Evolutionary conservation across 768 basidiomycete species (phyloP).

Genomic region (Leccinum variicolor): DNA sequence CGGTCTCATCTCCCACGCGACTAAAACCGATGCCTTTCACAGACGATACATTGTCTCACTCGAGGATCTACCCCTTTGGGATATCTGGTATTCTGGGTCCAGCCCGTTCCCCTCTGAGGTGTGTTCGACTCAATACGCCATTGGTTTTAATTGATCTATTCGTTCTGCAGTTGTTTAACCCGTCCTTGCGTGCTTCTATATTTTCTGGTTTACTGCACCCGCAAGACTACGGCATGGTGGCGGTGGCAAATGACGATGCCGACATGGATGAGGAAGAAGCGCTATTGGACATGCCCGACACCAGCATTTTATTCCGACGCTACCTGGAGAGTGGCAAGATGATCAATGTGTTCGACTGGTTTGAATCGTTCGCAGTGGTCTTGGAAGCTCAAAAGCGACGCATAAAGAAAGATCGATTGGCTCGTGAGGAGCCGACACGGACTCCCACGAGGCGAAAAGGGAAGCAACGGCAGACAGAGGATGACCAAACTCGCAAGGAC

Average conservation of each 20-base stretch:
- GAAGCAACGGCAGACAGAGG: constrained; percentile 24
- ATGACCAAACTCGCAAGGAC: constrained; percentile 11
- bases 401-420: background rate
- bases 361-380: constrained; percentile 66
- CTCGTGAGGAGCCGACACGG: background rate
- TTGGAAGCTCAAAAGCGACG: constrained; percentile 53
- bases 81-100: constrained; percentile 69
- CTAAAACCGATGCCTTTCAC: constrained; percentile 3
- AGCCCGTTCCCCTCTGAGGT: constrained; percentile 70
- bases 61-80: constrained; percentile 56
- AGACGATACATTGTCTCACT: constrained; percentile 45
- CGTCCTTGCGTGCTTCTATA: constrained; percentile 59
- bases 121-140: constrained; percentile 7
- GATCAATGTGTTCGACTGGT: constrained; percentile 91
- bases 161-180: constrained; percentile 56
- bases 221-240: constrained; percentile 38
- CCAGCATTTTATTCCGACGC: constrained; percentile 69
- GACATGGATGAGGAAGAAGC: constrained; percentile 28
- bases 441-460: constrained; percentile 26
- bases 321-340: constrained; percentile 78
- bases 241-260: constrained; percentile 2
- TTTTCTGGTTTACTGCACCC: constrained; percentile 62
- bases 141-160: background rate
- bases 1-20: background rate
- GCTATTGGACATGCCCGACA: constrained; percentile 64